phyloP scores from a whole-genome alignment of 805 yeast species.

The Zygosaccharomyces rouxii region DNA sequence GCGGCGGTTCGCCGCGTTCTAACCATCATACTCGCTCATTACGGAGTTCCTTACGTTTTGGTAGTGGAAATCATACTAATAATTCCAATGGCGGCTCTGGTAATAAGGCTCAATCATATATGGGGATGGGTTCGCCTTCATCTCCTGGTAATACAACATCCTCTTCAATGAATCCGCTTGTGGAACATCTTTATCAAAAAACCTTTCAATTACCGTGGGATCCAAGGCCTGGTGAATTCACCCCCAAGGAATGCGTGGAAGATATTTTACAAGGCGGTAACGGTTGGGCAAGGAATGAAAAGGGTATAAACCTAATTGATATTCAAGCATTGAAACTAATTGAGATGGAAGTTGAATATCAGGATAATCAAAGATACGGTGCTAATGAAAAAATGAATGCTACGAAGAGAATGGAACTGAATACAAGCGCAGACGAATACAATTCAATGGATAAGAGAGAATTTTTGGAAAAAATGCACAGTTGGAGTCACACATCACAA shows the following conservation, averaged over 20 bases:
- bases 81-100: slow-evolving; percentile 1
- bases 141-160: slow-evolving; percentile 20
- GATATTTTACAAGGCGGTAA: slow-evolving; percentile 71
- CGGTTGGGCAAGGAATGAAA: slow-evolving; percentile 52
- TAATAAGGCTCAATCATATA: slow-evolving; percentile 9
- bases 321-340: slow-evolving; percentile 29
- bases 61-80: slow-evolving; percentile 1
- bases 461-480: slow-evolving; percentile 26
- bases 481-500: slow-evolving; percentile 15
- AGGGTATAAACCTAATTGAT: slow-evolving; percentile 34
- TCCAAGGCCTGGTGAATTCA: slow-evolving; percentile 47
- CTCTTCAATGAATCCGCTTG: slow-evolving; percentile 44
- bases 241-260: slow-evolving; percentile 67
- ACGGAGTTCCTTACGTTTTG: slow-evolving; percentile 1
- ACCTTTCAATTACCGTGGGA: slow-evolving; percentile 63
- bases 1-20: slow-evolving; percentile 10
- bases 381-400: slow-evolving; percentile 8
- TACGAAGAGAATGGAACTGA: slow-evolving; percentile 1
- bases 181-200: slow-evolving; percentile 47
- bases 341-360: slow-evolving; percentile 26
- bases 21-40: background rate
- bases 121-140: slow-evolving; percentile 9
- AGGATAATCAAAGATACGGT: slow-evolving; percentile 11
- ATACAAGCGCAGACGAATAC: slow-evolving; percentile 14
- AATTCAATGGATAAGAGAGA: slow-evolving; percentile 28